phyloP scores from a whole-genome alignment of 768 basidiomycete genomes.

The Lactarius deliciosus region DNA sequence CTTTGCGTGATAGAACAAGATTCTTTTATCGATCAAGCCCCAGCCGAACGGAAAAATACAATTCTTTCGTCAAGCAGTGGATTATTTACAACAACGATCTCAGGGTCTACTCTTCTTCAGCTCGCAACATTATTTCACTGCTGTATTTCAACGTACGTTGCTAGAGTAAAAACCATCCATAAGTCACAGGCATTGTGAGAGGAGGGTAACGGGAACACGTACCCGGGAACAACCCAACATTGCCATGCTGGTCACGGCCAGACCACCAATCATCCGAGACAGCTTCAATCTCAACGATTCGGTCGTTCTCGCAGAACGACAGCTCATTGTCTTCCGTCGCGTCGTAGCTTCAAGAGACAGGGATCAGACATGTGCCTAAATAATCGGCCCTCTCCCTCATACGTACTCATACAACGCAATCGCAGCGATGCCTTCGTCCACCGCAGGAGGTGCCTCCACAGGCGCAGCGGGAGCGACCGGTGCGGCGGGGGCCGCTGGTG shows the following conservation, averaged over 20 bases:
- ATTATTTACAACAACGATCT: neutral
- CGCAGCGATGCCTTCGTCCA: conserved; percentile 59
- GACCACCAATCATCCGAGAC: conserved; percentile 91
- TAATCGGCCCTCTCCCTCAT: neutral
- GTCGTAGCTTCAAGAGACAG: conserved; percentile 61
- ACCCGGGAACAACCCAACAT: conserved; percentile 77
- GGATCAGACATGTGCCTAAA: conserved; percentile 15
- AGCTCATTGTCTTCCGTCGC: conserved; percentile 92
- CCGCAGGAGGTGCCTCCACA: conserved; percentile 46
- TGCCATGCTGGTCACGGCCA: conserved; percentile 56
- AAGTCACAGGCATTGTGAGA: neutral
- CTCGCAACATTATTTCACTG: conserved; percentile 31
- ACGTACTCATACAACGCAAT: conserved; percentile 72
- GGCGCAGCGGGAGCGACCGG: conserved; percentile 46
- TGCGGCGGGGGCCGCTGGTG: conserved; percentile 41
- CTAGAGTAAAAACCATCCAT: neutral
- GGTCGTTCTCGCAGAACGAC: conserved; percentile 79
- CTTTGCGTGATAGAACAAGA: neutral
- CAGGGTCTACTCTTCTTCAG: neutral
- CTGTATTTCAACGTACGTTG: conserved; percentile 22
- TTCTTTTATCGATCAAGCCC: neutral
- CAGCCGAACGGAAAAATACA: neutral
- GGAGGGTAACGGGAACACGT: conserved; percentile 30
- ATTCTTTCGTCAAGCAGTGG: neutral
- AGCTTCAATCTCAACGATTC: conserved; percentile 74